A percentile compares a stretch with the other conserved stretches of the same genome.
phyloP scores from a whole-genome alignment of 2,329 filamentous ascomycete species.

The Penicillium sp. region DNA sequence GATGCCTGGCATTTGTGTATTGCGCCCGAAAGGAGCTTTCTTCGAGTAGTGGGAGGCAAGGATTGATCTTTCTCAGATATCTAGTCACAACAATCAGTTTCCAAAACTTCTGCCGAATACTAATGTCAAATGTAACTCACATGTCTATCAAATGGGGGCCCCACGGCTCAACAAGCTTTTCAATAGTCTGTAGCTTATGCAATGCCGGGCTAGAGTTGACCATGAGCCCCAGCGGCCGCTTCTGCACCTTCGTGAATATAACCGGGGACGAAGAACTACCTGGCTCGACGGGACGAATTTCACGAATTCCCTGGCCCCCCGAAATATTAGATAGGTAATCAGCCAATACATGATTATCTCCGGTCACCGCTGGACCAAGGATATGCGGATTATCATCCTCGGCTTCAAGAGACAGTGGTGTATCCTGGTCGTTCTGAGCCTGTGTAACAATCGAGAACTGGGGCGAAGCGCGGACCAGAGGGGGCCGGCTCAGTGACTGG shows the following conservation, averaged over 20 bases:
- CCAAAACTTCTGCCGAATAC: neutral
- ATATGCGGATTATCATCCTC: conserved; percentile 18
- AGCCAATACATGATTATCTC: conserved; percentile 53
- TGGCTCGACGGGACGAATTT: conserved; percentile 20
- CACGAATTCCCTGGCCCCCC: conserved; percentile 11
- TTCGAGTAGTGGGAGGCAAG: conserved; percentile 55
- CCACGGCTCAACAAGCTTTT: conserved; percentile 45
- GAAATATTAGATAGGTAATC: conserved; percentile 47
- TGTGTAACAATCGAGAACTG: neutral
- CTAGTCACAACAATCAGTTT: conserved; percentile 26
- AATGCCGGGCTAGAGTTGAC: conserved; percentile 2
- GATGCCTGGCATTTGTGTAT: conserved; percentile 41
- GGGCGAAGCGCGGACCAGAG: neutral
- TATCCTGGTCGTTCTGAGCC: neutral
- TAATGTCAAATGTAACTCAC: neutral
- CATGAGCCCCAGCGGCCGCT: conserved; percentile 7
- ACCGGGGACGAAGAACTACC: conserved; percentile 20
- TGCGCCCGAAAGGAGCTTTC: conserved; percentile 47
- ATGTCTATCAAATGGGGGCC: neutral
- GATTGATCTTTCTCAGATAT: conserved; percentile 51
- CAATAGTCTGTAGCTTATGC: conserved; percentile 41
- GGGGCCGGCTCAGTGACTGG: neutral
- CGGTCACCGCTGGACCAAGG: conserved; percentile 11
- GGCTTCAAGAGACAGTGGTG: conserved; percentile 5
- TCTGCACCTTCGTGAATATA: conserved; percentile 19